These are phyloP conservation scores for Kregervanrija fluxuum DNA, from an alignment of 805 yeast species.

Conservation along the genomic window DNA sequence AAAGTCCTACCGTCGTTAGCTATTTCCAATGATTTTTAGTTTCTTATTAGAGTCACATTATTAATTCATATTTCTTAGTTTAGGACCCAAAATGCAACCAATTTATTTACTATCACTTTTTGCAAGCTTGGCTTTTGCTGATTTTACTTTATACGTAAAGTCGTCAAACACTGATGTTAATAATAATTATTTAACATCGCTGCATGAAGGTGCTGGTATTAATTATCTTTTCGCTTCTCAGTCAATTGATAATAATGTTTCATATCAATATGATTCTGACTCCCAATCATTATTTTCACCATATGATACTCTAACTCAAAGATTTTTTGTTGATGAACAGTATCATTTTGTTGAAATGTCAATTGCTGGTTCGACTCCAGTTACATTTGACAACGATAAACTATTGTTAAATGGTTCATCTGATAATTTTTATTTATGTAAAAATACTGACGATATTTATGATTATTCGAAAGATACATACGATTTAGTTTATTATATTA, in stretches of 20 bases:
- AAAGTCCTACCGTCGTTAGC: too few species aligned
- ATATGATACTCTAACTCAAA: not conserved
- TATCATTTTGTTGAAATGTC: constrained; percentile 5
- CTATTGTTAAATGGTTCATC: constrained; percentile 18
- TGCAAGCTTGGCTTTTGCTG: too few species aligned
- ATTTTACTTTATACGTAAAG: too few species aligned
- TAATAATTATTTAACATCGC: too few species aligned
- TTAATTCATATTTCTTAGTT: too few species aligned
- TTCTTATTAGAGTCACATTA: too few species aligned
- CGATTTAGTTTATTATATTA: constrained; percentile 5
- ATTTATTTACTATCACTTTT: too few species aligned
- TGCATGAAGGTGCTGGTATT: constrained; percentile 42
- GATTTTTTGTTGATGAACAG: not conserved
- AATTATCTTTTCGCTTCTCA: constrained; percentile 28
- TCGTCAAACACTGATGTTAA: too few species aligned
- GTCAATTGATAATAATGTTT: constrained; percentile 11
- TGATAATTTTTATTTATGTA: constrained; percentile 31
- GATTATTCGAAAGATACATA: constrained; percentile 22
- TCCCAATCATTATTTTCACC: not conserved
- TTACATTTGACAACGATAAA: not conserved
- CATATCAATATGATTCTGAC: not conserved
- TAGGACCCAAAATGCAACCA: too few species aligned
- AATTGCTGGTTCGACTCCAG: constrained; percentile 4
- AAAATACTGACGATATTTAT: constrained; percentile 37
- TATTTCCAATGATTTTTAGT: too few species aligned